Evolutionary conservation across 2,329 filamentous ascomycete genomes (phyloP).

Genomic region (Talaromyces marneffei): DNA sequence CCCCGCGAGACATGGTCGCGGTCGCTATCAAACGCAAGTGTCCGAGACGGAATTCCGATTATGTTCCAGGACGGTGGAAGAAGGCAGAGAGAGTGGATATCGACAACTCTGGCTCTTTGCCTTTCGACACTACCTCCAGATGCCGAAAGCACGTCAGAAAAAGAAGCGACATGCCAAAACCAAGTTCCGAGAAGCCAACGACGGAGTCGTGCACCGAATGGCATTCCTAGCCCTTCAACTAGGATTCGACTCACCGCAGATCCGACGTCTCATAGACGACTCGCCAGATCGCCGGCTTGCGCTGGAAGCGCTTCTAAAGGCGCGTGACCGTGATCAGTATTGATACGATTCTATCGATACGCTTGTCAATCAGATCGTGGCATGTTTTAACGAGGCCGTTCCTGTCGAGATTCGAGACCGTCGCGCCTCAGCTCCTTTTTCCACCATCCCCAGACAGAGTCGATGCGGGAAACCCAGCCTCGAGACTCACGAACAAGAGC

Average conservation of each 20-base stretch:
- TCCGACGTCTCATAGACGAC: conserved; percentile 15
- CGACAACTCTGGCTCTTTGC: conserved; percentile 17
- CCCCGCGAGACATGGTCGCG: not conserved
- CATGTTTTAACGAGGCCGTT: conserved; percentile 17
- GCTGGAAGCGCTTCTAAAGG: conserved; percentile 19
- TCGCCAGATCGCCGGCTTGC: conserved; percentile 21
- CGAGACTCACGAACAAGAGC: conserved; percentile 14
- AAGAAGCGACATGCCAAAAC: not conserved
- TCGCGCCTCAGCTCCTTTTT: conserved; percentile 13
- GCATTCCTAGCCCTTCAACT: conserved; percentile 18
- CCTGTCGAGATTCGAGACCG: conserved; percentile 6
- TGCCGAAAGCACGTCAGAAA: conserved; percentile 14
- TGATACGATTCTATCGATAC: conserved; percentile 15
- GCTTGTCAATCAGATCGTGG: conserved; percentile 15
- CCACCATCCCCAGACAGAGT: conserved; percentile 12
- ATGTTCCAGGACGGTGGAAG: conserved; percentile 10
- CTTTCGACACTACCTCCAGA: conserved; percentile 18
- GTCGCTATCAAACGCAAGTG: conserved; percentile 19
- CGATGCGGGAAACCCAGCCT: conserved; percentile 14
- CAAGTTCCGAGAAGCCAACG: conserved; percentile 16
- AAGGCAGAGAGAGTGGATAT: conserved; percentile 14
- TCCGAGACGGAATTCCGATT: conserved; percentile 21
- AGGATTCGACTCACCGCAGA: conserved; percentile 19
- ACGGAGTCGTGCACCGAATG: conserved; percentile 18
- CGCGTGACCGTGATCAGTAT: conserved; percentile 18